A percentile compares a stretch with the other conserved stretches of the same genome.
Conservation (phyloP, 2,329 filamentous ascomycete species). For the Aaosphaeria arxii region DNA sequence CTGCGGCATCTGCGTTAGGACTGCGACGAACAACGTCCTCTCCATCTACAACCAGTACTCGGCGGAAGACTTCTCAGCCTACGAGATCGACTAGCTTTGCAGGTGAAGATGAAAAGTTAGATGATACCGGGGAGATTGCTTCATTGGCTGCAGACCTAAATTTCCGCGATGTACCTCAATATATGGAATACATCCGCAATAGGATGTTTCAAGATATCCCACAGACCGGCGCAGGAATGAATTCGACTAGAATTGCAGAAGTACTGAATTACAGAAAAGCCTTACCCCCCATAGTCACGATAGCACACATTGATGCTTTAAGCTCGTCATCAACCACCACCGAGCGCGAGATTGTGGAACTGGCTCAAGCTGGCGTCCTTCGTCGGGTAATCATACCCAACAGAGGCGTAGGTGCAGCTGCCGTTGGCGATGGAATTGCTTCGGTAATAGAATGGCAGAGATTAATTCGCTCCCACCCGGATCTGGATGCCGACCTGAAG, state of each 20-base stretch:
- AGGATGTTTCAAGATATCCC: slow-evolving; percentile 66
- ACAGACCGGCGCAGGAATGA: slow-evolving; percentile 57
- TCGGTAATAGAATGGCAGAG: slow-evolving; percentile 54
- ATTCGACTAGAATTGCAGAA: slow-evolving; percentile 60
- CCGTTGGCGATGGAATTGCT: slow-evolving; percentile 64
- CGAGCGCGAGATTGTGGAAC: slow-evolving; percentile 65
- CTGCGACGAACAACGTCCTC: slow-evolving; percentile 31
- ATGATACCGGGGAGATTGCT: slow-evolving; percentile 58
- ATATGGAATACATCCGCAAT: slow-evolving; percentile 58
- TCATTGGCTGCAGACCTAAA: slow-evolving; percentile 55
- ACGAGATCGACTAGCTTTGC: slow-evolving; percentile 21
- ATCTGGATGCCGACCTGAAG: slow-evolving; percentile 44
- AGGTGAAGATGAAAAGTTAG: slow-evolving; percentile 48
- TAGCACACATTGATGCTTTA: slow-evolving; percentile 65
- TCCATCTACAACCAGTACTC: slow-evolving; percentile 34
- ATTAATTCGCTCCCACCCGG: slow-evolving; percentile 11
- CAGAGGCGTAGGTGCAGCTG: slow-evolving; percentile 54
- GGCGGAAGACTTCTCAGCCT: slow-evolving; percentile 30
- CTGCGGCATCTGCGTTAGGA: slow-evolving; percentile 20
- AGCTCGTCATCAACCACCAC: slow-evolving; percentile 61
- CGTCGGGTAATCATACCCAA: slow-evolving; percentile 63
- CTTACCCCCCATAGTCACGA: slow-evolving; percentile 63
- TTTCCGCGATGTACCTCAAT: slow-evolving; percentile 62
- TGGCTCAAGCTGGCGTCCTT: slow-evolving; percentile 56
- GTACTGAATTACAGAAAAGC: slow-evolving; percentile 59